A percentile compares a stretch with the other conserved stretches of the same genome.
These are phyloP conservation scores for Arachis stenosperma DNA, from an alignment of 306 rosid species.

Conservation along the genomic window DNA sequence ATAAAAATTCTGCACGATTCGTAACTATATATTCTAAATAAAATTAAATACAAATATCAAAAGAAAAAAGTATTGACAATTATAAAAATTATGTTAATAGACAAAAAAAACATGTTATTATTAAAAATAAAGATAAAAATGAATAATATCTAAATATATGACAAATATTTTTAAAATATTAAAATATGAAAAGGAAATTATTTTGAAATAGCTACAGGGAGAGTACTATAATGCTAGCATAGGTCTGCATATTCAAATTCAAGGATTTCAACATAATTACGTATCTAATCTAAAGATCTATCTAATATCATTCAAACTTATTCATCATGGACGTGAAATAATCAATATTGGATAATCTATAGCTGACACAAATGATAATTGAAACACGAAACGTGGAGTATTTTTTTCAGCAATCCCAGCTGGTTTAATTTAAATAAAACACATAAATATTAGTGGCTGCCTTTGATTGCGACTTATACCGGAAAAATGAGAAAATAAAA, in stretches of 20 bases:
- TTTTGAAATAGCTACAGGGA: too few relatives aligned
- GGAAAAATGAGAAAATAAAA: too few relatives aligned
- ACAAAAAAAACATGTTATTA: too few relatives aligned
- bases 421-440: not conserved
- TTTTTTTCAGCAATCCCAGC: not conserved
- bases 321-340: not conserved
- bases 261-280: not conserved
- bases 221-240: not conserved
- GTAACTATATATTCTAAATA: too few relatives aligned
- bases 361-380: not conserved
- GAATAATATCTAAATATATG: too few relatives aligned
- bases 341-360: not conserved
- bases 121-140: too few relatives aligned
- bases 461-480: not conserved
- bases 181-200: too few relatives aligned
- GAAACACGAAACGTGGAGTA: constrained; percentile 3
- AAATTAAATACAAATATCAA: too few relatives aligned
- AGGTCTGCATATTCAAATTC: not conserved
- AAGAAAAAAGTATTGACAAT: too few relatives aligned
- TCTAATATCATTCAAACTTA: constrained; percentile 6
- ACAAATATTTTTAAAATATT: too few relatives aligned
- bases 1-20: too few relatives aligned
- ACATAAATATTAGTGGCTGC: not conserved
- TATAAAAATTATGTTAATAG: too few relatives aligned
- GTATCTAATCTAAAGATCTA: not conserved